Evolutionary conservation across 768 basidiomycete species (phyloP), one percentile per base, ranked within the genome.

Genomic region (Sarcomyxa edulis): DNA sequence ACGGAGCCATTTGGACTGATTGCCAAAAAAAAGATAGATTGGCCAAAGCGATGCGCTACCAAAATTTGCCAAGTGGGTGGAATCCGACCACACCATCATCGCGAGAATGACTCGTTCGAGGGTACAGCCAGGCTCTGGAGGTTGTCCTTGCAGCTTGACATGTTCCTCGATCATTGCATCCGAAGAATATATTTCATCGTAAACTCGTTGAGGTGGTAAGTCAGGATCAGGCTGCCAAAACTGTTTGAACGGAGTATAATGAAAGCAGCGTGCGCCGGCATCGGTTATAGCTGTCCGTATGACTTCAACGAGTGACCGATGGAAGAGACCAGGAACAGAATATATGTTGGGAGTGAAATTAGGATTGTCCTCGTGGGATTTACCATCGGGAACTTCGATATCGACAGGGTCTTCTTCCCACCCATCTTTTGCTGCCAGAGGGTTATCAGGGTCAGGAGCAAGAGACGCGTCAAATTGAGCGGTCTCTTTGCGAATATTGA

Each of bases 21-120:
- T 58, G 1, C 62, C 62, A 39, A 64, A 56, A 16, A 39, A 55
- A 4, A 59, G 26, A 33, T 67, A 68, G 1, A 61, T 19, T 0
- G 64, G 66, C 65, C 60, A 68, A 2, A 55, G 43, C 7, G 46
- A 46, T 1, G 58, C 48, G 12, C 35, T 52, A 3, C 58, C 59
- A 34, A 61, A 59, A 7, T 35, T 44, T 3, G 59, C 42, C 7
- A 60, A 51, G 29, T 58, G 55, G 0, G 56, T 62, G 2, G 50
- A 44, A 34, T 62, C 59, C 3, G 57, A 61, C 35, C 49, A 56
- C 6, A 55, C 35, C 55, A 56, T 58, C 1, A 56, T 4, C 0
- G 44, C 40, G 5, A 44, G 30, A 32, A 57, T 34, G 9, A 47
- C 44, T 0, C 18, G 23, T 15, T 43, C 46, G 3, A 49, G 40